Conservation (phyloP, 129 eudicot species). For the Flaveria sonorensis region DNA sequence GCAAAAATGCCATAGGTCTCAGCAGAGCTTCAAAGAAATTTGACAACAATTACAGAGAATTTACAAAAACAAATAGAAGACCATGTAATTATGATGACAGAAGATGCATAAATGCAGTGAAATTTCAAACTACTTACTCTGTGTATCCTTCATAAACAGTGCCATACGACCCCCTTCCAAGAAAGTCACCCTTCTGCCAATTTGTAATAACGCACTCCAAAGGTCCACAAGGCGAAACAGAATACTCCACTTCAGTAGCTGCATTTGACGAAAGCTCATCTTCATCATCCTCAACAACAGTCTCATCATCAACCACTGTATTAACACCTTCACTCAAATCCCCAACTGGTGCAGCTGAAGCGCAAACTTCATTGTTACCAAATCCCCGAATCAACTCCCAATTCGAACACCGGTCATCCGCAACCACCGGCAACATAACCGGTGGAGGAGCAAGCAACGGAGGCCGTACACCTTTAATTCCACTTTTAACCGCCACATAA, state of each 20-base stretch:
- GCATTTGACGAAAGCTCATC: constrained; percentile 28
- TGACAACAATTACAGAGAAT: constrained; percentile 5
- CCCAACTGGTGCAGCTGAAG: constrained; percentile 12
- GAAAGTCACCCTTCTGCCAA: constrained; percentile 72
- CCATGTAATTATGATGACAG: not conserved
- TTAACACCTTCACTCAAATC: constrained; percentile 7
- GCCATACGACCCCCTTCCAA: constrained; percentile 80
- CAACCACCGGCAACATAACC: constrained; percentile 23
- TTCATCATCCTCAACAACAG: constrained; percentile 12
- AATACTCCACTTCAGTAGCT: constrained; percentile 21
- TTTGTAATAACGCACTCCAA: constrained; percentile 30
- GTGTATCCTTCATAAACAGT: constrained; percentile 68
- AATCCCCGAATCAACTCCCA: no score
- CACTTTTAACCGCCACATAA: constrained; percentile 26
- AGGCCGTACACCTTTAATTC: constrained; percentile 58
- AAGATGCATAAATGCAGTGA: not conserved
- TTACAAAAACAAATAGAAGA: not conserved
- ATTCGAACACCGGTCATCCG: constrained; percentile 31
- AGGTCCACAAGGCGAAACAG: constrained; percentile 46
- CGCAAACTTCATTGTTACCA: constrained; percentile 10
- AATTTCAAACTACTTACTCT: constrained; percentile 45
- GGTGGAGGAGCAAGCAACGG: constrained; percentile 51
- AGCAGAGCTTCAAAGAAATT: no score
- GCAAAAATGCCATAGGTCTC: no score
- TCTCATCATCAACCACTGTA: constrained; percentile 5